phyloP scores from a whole-genome alignment of 768 basidiomycete species.

The Grammothele lineata region DNA sequence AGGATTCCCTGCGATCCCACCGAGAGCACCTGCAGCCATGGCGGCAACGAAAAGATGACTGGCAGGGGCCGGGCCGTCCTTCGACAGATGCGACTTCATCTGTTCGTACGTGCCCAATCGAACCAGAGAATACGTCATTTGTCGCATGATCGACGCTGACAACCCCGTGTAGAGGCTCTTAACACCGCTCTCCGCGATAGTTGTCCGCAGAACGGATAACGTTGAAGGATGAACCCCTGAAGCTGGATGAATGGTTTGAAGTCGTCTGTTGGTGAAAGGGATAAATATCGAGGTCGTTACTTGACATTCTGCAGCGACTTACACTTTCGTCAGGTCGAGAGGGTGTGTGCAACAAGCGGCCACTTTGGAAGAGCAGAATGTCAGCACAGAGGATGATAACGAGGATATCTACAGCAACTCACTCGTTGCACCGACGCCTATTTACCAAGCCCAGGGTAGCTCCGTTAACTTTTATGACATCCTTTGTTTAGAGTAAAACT shows the following conservation, averaged over 20 bases:
- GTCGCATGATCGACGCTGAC: slow-evolving; percentile 77
- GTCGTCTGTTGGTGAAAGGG: slow-evolving; percentile 47
- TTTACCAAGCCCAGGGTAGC: not conserved
- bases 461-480: too few relatives aligned
- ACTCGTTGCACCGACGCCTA: slow-evolving; percentile 35
- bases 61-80: slow-evolving; percentile 47
- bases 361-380: too few relatives aligned
- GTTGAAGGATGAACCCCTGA: slow-evolving; percentile 54
- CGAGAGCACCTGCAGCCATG: slow-evolving; percentile 71
- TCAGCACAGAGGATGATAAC: too few relatives aligned
- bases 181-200: slow-evolving; percentile 64
- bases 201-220: slow-evolving; percentile 56
- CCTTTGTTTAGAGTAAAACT: slow-evolving; percentile 3
- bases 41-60: slow-evolving; percentile 59
- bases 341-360: slow-evolving; percentile 82
- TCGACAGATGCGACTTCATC: slow-evolving; percentile 55
- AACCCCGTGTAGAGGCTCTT: slow-evolving; percentile 78
- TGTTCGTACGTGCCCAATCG: slow-evolving; percentile 81
- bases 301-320: slow-evolving; percentile 20
- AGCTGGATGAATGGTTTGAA: slow-evolving; percentile 64
- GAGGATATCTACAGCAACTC: too few relatives aligned
- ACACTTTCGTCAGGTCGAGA: slow-evolving; percentile 85
- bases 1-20: slow-evolving; percentile 84
- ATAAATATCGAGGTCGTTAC: not conserved
- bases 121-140: slow-evolving; percentile 90